Evolutionary conservation across 1,284 basidiomycete genomes (phyloP).

Genomic region (Trametes pubescens): DNA sequence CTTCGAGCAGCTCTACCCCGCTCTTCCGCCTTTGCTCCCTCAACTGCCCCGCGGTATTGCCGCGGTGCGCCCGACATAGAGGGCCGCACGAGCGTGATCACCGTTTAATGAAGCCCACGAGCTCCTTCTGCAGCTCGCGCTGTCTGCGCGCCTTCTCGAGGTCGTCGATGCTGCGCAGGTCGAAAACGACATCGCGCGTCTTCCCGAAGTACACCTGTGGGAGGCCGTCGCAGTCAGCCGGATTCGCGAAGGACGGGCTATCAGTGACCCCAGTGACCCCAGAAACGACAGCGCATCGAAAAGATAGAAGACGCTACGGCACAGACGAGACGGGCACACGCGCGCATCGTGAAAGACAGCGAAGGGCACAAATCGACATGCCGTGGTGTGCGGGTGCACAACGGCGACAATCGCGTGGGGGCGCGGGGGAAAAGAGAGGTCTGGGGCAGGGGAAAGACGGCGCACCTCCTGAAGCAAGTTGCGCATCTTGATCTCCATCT

Average conservation of each 20-base stretch:
- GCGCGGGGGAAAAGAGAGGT: neutral
- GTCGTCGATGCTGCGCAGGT: conserved; percentile 88
- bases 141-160: conserved; percentile 85
- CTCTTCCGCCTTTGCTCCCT: neutral
- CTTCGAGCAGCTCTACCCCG: neutral
- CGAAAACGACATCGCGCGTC: conserved; percentile 93
- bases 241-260: neutral
- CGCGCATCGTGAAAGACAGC: neutral
- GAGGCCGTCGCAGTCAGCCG: neutral
- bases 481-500: conserved; percentile 99
- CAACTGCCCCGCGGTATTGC: neutral
- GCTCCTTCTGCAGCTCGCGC: conserved; percentile 90
- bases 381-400: neutral
- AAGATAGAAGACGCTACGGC: conserved; percentile 4
- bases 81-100: conserved; percentile 39
- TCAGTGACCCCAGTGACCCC: conserved; percentile 11
- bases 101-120: conserved; percentile 89
- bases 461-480: conserved; percentile 89
- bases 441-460: neutral
- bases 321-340: neutral
- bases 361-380: neutral
- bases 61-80: neutral
- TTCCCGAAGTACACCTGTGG: conserved; percentile 95
- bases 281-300: conserved; percentile 10
- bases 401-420: neutral